These are phyloP conservation scores for Knoxia roxburghii DNA, from an alignment of 257 asterid species.

Conservation along the genomic window DNA sequence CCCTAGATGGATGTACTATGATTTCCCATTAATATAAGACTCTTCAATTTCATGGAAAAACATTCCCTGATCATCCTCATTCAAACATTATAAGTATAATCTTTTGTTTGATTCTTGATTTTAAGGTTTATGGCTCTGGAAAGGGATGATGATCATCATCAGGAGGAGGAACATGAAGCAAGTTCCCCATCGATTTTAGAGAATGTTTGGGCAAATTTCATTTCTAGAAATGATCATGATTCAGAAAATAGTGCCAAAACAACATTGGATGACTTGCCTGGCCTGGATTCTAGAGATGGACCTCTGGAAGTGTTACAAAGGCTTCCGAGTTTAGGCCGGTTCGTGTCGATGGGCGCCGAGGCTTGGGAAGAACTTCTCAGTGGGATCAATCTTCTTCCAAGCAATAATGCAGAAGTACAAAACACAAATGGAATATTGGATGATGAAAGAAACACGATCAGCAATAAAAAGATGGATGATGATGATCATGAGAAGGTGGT, in stretches of 20 bases:
- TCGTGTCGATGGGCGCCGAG: conserved; percentile 70
- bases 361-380: conserved; percentile 60
- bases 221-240: conserved; percentile 25
- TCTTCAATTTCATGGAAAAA: neutral
- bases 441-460: no score
- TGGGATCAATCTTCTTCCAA: conserved; percentile 18
- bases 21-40: neutral
- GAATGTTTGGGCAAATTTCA: conserved; percentile 62
- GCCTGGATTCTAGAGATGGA: conserved; percentile 29
- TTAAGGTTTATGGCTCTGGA: conserved; percentile 21
- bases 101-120: neutral
- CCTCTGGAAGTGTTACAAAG: conserved; percentile 35
- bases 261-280: conserved; percentile 40
- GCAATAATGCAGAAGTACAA: neutral
- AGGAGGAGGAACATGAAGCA: conserved; percentile 4
- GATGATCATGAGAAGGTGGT: conserved; percentile 15
- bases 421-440: no score
- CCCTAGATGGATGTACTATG: conserved; percentile 5
- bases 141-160: no score
- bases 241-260: neutral
- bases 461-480: no score
- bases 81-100: neutral
- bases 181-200: conserved; percentile 43
- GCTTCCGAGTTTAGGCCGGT: conserved; percentile 64
- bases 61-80: conserved; percentile 2